Conservation (phyloP, 805 yeast species). For the Groenewaldozyma tartarivorans region DNA sequence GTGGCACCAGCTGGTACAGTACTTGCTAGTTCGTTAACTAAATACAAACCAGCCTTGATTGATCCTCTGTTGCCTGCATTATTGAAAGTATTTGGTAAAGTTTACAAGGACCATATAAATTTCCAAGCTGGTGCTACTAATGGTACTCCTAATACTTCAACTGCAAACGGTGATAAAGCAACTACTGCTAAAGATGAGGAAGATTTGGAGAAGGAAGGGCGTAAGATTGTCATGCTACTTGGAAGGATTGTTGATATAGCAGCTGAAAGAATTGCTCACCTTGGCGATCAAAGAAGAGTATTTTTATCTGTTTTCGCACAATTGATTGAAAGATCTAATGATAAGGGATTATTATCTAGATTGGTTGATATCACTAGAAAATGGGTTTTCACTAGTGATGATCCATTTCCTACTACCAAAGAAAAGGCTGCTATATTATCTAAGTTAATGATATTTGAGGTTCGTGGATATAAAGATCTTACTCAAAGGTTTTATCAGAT, state of each 20-base stretch:
- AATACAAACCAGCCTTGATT: conserved; percentile 60
- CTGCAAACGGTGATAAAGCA: conserved; percentile 11
- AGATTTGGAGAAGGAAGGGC: conserved; percentile 51
- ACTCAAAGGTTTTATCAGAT: conserved; percentile 77
- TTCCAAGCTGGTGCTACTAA: conserved; percentile 13
- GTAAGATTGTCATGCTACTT: conserved; percentile 67
- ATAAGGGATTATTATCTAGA: conserved; percentile 60
- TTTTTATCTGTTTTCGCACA: conserved; percentile 82
- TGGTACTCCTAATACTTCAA: conserved; percentile 14
- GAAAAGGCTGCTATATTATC: conserved; percentile 91
- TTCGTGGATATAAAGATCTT: conserved; percentile 70
- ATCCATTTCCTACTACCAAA: conserved; percentile 85
- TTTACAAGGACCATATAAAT: conserved; percentile 73
- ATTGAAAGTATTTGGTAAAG: conserved; percentile 80
- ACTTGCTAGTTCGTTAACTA: conserved; percentile 64
- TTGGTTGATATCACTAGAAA: conserved; percentile 69
- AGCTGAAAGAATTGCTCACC: conserved; percentile 68
- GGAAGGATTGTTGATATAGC: conserved; percentile 71
- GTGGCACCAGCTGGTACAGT: conserved; percentile 72
- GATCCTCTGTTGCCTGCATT: conserved; percentile 68
- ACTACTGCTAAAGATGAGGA: conserved; percentile 14
- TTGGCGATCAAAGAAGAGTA: conserved; percentile 89
- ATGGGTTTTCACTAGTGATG: conserved; percentile 83
- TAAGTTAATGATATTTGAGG: conserved; percentile 89
- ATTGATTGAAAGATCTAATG: conserved; percentile 78